These are phyloP conservation scores for Penicillium sp. DNA, from an alignment of 2,329 filamentous ascomycete species.

Conservation along the genomic window DNA sequence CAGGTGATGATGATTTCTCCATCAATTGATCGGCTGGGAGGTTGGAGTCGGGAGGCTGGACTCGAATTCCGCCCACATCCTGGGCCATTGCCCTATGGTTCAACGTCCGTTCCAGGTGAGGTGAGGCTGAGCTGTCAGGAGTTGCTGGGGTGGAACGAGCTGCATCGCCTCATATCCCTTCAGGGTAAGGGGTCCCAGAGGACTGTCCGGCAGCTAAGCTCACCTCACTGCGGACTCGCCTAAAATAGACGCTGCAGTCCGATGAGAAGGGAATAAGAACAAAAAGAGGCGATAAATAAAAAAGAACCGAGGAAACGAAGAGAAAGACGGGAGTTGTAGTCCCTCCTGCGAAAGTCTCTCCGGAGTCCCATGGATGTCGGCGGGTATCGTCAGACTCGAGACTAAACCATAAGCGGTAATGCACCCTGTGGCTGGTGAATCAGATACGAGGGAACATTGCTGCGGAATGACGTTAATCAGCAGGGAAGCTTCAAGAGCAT, in stretches of 20 bases:
- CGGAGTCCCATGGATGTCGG: neutral
- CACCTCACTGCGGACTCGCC: conserved; percentile 8
- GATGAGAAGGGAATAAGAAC: neutral
- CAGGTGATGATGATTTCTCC: conserved; percentile 27
- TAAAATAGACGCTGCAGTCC: neutral
- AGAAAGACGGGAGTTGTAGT: neutral
- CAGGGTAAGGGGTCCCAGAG: conserved; percentile 13
- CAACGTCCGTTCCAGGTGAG: conserved; percentile 25
- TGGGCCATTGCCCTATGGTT: conserved; percentile 37
- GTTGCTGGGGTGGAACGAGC: conserved; percentile 28
- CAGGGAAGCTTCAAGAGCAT: neutral
- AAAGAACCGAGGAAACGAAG: neutral
- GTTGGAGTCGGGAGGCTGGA: conserved; percentile 26
- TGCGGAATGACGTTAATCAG: conserved; percentile 18
- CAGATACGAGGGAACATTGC: neutral
- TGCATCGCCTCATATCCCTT: conserved; percentile 33
- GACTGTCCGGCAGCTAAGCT: conserved; percentile 11
- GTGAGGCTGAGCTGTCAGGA: conserved; percentile 29
- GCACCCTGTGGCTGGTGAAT: conserved; percentile 5
- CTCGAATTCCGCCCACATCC: conserved; percentile 33
- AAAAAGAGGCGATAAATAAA: neutral
- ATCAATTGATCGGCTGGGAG: conserved; percentile 28
- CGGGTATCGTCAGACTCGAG: neutral
- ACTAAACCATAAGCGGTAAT: neutral
- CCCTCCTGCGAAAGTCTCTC: neutral